Conservation (phyloP, 2,329 filamentous ascomycete genomes). For the Alternaria tenuissima region DNA sequence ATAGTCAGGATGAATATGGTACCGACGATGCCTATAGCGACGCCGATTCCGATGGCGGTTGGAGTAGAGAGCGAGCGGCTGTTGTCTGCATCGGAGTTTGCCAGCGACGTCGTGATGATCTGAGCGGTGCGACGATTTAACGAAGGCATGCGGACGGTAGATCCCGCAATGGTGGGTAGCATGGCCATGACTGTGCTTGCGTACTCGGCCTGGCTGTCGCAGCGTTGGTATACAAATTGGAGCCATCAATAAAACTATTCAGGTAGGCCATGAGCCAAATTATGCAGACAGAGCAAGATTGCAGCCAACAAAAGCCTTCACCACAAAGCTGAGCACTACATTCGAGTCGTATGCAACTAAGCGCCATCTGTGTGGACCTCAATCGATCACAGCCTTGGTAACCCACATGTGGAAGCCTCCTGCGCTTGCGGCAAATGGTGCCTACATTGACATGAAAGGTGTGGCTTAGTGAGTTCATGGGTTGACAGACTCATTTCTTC, state of each 20-base stretch:
- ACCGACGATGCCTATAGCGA: conserved; percentile 21
- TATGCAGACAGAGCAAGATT: not conserved
- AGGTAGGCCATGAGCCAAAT: not conserved
- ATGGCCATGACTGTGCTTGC: not conserved
- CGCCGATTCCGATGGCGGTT: conserved; percentile 26
- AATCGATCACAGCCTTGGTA: not conserved
- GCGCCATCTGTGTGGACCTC: conserved; percentile 3
- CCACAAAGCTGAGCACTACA: not conserved
- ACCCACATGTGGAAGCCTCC: not conserved
- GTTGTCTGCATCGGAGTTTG: not conserved
- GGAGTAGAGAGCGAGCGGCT: conserved; percentile 14
- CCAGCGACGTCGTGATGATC: not conserved
- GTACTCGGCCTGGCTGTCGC: not conserved
- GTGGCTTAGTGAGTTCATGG: not conserved
- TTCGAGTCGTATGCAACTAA: conserved; percentile 1
- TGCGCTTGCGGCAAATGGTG: not conserved
- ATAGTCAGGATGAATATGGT: conserved; percentile 12
- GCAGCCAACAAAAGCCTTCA: not conserved
- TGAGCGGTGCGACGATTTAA: not conserved
- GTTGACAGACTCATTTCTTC: not conserved
- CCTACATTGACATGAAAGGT: not conserved
- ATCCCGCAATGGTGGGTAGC: too few species aligned
- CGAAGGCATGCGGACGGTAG: not conserved
- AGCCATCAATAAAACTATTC: not conserved
- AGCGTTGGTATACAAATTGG: not conserved